phyloP scores from a whole-genome alignment of 2,329 filamentous ascomycete species.

The Curvularia sp. region DNA sequence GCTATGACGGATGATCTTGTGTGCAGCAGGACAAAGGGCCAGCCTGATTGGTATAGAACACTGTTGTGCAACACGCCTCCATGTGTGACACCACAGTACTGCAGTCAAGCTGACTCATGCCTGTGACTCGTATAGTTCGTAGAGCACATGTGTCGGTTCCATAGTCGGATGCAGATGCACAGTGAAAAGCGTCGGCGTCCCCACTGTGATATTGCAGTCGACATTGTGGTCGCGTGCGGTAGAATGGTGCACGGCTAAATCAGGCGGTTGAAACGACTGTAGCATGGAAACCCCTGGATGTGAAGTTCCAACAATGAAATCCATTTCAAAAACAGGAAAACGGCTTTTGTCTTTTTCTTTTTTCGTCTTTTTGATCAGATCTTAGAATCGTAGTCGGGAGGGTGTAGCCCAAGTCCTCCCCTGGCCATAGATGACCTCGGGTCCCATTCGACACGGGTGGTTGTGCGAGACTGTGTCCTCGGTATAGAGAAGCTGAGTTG shows the following conservation, averaged over 20 bases:
- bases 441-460: slow-evolving; percentile 46
- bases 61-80: not conserved
- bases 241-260: slow-evolving; percentile 14
- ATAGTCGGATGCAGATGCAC: slow-evolving; percentile 11
- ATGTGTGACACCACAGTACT: not conserved
- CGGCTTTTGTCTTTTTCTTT: slow-evolving; percentile 1
- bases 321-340: slow-evolving; percentile 10
- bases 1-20: not conserved
- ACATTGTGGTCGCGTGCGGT: not conserved
- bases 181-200: slow-evolving; percentile 4
- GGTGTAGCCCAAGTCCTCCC: slow-evolving; percentile 51
- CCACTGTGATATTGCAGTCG: not conserved
- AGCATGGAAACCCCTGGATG: not conserved
- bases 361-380: slow-evolving; percentile 29
- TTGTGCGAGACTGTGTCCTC: slow-evolving; percentile 42
- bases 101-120: not conserved
- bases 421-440: slow-evolving; percentile 48
- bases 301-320: slow-evolving; percentile 5
- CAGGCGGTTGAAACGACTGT: slow-evolving; percentile 3
- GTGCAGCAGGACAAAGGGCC: not conserved
- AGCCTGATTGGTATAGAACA: not conserved
- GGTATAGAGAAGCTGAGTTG: slow-evolving; percentile 53
- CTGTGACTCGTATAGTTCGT: not conserved
- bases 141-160: not conserved
- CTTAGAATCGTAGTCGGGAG: slow-evolving; percentile 42